Base-by-base conservation (phyloP, 2,329 filamentous ascomycete species). In the Sclerotinia nivalis region DNA sequence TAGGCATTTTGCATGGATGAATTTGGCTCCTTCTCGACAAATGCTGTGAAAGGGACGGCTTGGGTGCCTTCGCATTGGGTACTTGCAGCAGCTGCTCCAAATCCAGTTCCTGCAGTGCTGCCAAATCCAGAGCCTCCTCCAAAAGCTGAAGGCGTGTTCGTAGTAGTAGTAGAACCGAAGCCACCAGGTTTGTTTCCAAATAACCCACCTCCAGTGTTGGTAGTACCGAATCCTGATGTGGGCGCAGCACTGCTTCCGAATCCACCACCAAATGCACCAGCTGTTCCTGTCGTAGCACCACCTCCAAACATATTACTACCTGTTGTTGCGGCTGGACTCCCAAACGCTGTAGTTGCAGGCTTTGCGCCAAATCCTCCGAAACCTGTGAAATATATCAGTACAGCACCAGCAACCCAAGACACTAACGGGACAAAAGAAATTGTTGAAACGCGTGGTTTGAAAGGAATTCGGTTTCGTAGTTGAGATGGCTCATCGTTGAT, bases 11-110 rank as follows among this genome's bases (percentile, higher is more conserved):
- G 82, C 76, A 86, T 77, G 69, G 81, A 84, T n/a, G 81, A 79
- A 25, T 85, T 87, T 4, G 83, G 80, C 77, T 96, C 93, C 79
- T 95, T 96, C 81, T 96, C 93, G 28, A 85, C 82, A 60, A 87
- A 85, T 0, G 92, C 83, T 71, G 87, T 82, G 81, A 95, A 96
- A 7, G 89, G 85, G n/a, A 87, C 85, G 4, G 85, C 83, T 20
- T 85, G 89, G 13, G 92, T 95, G 70, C 93, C 93, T 37, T 89
- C 87, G 71, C 87, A 86, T 71, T 90, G 87, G 43, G 85, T 84
- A 65, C 80, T 80, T 54, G 77, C 79, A 34, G 79, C 75, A 50
- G 81, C 75, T 22, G 86, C 82, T 45, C 80, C 80, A 73, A 80
- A 80, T n/a, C 76, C 79, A 71, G 84, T 87, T 71, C 79, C 79